These are phyloP conservation scores for Sporothrix pseudoabietina DNA, from an alignment of 2,329 filamentous ascomycete genomes.

Conservation along the genomic window DNA sequence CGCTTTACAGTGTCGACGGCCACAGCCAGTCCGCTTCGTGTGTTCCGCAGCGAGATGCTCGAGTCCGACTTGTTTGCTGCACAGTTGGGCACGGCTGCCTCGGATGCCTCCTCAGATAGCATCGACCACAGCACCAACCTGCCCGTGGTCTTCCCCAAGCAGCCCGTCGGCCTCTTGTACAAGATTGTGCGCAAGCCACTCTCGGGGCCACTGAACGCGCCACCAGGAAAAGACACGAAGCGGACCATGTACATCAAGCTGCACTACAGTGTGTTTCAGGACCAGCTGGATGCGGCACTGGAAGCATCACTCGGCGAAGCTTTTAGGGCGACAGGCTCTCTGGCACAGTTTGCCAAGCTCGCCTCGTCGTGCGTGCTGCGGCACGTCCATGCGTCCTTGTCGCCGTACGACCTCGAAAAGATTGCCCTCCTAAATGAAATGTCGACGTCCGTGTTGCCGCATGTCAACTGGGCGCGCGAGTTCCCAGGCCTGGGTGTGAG, in stretches of 20 bases:
- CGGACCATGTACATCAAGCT: conserved; percentile 68
- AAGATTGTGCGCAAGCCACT: conserved; percentile 64
- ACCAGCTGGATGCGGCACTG: conserved; percentile 64
- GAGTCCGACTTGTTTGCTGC: conserved; percentile 70
- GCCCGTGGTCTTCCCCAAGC: conserved; percentile 73
- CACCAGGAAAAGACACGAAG: conserved; percentile 38
- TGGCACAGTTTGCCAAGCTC: conserved; percentile 26
- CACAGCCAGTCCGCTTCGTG: conserved; percentile 69
- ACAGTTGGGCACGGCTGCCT: conserved; percentile 59
- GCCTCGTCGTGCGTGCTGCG: conserved; percentile 45
- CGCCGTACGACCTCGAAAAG: conserved; percentile 58
- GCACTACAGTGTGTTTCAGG: conserved; percentile 73
- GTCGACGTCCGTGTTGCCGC: conserved; percentile 50
- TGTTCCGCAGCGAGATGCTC: conserved; percentile 71
- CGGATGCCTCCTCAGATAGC: conserved; percentile 39
- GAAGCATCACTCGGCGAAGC: conserved; percentile 48
- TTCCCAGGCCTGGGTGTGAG: conserved; percentile 52
- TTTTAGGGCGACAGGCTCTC: conserved; percentile 34
- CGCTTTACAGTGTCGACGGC: conserved; percentile 89
- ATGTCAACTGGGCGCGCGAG: conserved; percentile 51
- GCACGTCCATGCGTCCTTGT: conserved; percentile 49
- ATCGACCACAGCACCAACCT: conserved; percentile 38
- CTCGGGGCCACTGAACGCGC: conserved; percentile 29
- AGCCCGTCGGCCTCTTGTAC: conserved; percentile 80
- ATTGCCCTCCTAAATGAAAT: conserved; percentile 57